A percentile compares a stretch with the other conserved stretches of the same genome.
These are phyloP conservation scores for Monascus purpureus DNA, from an alignment of 495 filamentous ascomycete species.

Conservation along the genomic window DNA sequence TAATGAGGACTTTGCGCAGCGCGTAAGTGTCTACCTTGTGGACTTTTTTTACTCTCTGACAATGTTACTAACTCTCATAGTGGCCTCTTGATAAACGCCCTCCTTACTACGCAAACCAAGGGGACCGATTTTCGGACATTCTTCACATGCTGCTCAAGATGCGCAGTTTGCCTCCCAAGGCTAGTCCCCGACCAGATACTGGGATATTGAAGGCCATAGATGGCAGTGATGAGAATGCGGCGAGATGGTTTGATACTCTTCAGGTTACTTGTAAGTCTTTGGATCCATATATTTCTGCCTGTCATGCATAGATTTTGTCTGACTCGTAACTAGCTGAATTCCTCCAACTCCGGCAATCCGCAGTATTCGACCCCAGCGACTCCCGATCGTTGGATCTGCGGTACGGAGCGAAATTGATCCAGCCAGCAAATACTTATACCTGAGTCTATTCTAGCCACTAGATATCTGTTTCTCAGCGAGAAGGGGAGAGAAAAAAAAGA, in stretches of 20 bases:
- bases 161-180: slow-evolving; percentile 54
- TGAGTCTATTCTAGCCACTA: too few species aligned
- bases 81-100: slow-evolving; percentile 67
- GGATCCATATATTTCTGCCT: neutral
- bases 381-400: slow-evolving; percentile 53
- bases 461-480: too few species aligned
- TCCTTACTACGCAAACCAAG: slow-evolving; percentile 51
- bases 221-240: slow-evolving; percentile 36
- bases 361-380: slow-evolving; percentile 46
- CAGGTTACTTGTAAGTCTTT: slow-evolving; percentile 43
- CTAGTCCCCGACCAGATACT: slow-evolving; percentile 32
- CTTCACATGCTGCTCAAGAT: slow-evolving; percentile 63
- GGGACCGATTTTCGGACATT: slow-evolving; percentile 56
- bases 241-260: slow-evolving; percentile 48
- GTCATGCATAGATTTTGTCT: neutral
- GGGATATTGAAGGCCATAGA: slow-evolving; percentile 39
- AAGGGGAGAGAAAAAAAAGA: slow-evolving; percentile 5
- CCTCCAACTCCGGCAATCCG: slow-evolving; percentile 31
- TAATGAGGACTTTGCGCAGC: slow-evolving; percentile 35
- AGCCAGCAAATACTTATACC: slow-evolving; percentile 13
- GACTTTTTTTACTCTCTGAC: too few species aligned
- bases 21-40: too few species aligned
- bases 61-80: slow-evolving; percentile 6
- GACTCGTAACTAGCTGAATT: slow-evolving; percentile 19
- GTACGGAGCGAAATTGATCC: slow-evolving; percentile 48